These are phyloP conservation scores for Elsinoe perseae DNA, from an alignment of 2,329 filamentous ascomycete genomes.

Conservation along the genomic window DNA sequence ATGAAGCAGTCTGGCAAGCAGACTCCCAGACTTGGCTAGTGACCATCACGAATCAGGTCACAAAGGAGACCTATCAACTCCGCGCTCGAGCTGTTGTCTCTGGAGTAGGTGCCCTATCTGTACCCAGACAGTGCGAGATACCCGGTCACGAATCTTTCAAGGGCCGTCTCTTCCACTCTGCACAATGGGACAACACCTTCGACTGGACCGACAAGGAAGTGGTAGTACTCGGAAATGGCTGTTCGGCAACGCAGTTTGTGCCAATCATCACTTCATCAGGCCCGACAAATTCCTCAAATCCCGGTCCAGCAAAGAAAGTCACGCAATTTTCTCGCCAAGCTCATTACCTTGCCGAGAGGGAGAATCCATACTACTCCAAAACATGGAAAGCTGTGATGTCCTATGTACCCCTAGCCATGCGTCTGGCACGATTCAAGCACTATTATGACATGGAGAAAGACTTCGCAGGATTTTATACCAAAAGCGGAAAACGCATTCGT, in stretches of 20 bases:
- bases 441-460: conserved; percentile 40
- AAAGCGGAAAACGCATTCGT: conserved; percentile 33
- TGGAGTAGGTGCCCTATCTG: conserved; percentile 25
- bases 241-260: conserved; percentile 51
- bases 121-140: conserved; percentile 25
- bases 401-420: conserved; percentile 40
- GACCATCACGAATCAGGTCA: conserved; percentile 22
- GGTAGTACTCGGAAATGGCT: conserved; percentile 43
- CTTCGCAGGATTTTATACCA: conserved; percentile 37
- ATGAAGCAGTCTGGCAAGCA: conserved; percentile 25
- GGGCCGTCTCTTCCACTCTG: conserved; percentile 36
- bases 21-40: conserved; percentile 25
- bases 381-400: conserved; percentile 40
- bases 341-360: conserved; percentile 42
- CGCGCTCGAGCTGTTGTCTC: conserved; percentile 25
- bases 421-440: conserved; percentile 36
- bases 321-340: conserved; percentile 46
- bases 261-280: conserved; percentile 38
- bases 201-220: conserved; percentile 34
- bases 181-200: conserved; percentile 36
- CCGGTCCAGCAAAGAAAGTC: conserved; percentile 30
- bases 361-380: conserved; percentile 36
- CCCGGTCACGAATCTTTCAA: conserved; percentile 28
- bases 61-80: conserved; percentile 20
- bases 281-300: neutral